These are phyloP conservation scores for Grosmannia clavigera DNA, from an alignment of 2,329 filamentous ascomycete species.

Conservation along the genomic window DNA sequence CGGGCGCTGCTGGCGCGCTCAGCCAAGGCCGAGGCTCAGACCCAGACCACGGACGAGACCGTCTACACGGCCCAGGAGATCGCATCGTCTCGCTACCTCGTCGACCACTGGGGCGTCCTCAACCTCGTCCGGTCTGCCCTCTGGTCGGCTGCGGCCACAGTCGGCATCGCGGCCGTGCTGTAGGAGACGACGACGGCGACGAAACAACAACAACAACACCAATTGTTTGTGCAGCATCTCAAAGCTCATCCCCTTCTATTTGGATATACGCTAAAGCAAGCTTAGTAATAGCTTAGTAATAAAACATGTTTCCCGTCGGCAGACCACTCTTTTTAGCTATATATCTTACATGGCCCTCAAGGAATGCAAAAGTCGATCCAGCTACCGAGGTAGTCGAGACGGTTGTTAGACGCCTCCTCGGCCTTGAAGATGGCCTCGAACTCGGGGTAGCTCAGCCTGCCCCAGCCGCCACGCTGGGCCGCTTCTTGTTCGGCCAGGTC, in stretches of 20 bases:
- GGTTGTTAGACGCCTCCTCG: constrained; percentile 48
- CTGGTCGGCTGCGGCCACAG: constrained; percentile 6
- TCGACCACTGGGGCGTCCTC: constrained; percentile 42
- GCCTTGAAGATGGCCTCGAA: constrained; percentile 64
- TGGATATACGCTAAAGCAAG: no score
- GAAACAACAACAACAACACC: no score
- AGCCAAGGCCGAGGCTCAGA: constrained; percentile 20
- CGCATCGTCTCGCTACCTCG: constrained; percentile 30
- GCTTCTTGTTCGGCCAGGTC: constrained; percentile 58
- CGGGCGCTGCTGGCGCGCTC: constrained; percentile 31
- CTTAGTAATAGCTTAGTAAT: no score
- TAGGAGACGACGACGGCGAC: background rate
- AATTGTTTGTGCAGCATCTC: no score
- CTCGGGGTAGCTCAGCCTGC: constrained; percentile 64
- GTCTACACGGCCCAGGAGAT: constrained; percentile 14
- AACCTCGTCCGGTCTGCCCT: constrained; percentile 27
- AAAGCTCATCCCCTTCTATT: no score
- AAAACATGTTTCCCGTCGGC: no score
- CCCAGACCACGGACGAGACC: background rate
- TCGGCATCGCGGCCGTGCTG: constrained; percentile 1
- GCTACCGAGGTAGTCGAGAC: constrained; percentile 69
- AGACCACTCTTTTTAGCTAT: no score
- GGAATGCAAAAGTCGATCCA: constrained; percentile 81
- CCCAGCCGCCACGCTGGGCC: constrained; percentile 61
- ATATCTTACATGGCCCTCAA: constrained; percentile 13